Base-by-base conservation (phyloP, 2,329 filamentous ascomycete genomes). In the Neurospora sp. region DNA sequence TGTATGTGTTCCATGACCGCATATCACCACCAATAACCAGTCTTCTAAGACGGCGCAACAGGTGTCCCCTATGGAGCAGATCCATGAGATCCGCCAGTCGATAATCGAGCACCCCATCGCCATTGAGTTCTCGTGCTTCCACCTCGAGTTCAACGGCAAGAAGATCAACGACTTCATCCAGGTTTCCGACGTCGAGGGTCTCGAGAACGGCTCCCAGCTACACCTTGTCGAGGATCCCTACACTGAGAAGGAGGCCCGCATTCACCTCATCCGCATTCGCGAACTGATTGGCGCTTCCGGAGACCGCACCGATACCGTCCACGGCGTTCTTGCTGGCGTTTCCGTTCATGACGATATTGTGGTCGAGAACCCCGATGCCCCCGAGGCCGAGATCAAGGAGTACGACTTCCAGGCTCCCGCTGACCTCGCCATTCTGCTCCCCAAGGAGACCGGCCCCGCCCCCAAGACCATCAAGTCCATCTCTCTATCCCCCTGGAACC, bases 81-180 rank as follows among this genome's bases (percentile, higher is more conserved):
- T 98, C 72, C 96, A 98, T 81, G 96, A 99, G 84, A 90, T 99
- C 76, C 92, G 96, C 74, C 96, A 98, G 82, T 95, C 94, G 72
- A 92, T 99, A 79, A 93, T 97, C 82, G 96, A 99, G 81, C 87
- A 93, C 67, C 96, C 96, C 5, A 87, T 91, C 71, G 96, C 95
- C 68, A 96, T 97, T 83, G 93, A 97, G 81, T 97, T 97, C 84
- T 97, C 96, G 68, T 99, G 96, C 85, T 99, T 99, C 84, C 96
- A 99, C 82, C 89, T 99, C 76, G 94, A 98, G 82, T 90, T 94
- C 82, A 90, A 92, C 71, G 92, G 93, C 75, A 85, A 92, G 81
- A 91, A 92, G 74, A 91, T 99, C 85, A 98, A 98, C 80, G 96
- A 99, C 81, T 98, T 96, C 77, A 87, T 96, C 71, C 91, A 96